Percentiles rank a stretch among this genome's conserved stretches.
These are phyloP conservation scores for Rhodamnia rubescens DNA, from an alignment of 345 rosid genomes.

Conservation along the genomic window DNA sequence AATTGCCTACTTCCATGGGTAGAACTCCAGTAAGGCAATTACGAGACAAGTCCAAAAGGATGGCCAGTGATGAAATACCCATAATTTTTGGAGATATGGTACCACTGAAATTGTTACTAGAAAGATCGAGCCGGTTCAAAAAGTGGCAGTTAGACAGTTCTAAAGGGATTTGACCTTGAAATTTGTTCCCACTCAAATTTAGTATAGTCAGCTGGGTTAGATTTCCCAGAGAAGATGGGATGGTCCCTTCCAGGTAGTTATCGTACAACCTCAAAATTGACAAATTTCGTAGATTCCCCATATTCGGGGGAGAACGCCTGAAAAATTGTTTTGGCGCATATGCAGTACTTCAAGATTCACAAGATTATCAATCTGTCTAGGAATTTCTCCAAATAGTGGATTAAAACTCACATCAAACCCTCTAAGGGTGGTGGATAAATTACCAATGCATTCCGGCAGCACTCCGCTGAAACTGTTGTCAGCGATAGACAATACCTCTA, in stretches of 20 bases:
- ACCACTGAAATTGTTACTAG: background rate
- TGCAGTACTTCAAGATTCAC: background rate
- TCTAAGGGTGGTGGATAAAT: background rate
- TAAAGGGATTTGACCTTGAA: background rate
- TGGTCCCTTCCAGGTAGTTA: background rate
- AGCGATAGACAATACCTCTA: background rate
- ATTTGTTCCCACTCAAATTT: background rate
- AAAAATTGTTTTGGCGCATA: background rate
- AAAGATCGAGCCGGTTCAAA: background rate
- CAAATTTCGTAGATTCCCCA: background rate
- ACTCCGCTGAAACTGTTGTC: background rate
- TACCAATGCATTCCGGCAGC: background rate
- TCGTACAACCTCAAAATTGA: fast-evolving
- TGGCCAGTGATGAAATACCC: background rate
- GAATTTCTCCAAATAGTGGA: background rate
- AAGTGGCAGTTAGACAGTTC: background rate
- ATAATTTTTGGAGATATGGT: background rate
- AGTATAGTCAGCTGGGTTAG: background rate
- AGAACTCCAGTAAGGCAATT: background rate
- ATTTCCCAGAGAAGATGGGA: background rate
- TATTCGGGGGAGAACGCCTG: background rate
- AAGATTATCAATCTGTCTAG: background rate
- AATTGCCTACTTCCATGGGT: background rate
- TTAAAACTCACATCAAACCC: background rate
- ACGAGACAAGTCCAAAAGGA: background rate